These are phyloP conservation scores for Orbilia javanica DNA, from an alignment of 2,329 filamentous ascomycete genomes.

Conservation along the genomic window DNA sequence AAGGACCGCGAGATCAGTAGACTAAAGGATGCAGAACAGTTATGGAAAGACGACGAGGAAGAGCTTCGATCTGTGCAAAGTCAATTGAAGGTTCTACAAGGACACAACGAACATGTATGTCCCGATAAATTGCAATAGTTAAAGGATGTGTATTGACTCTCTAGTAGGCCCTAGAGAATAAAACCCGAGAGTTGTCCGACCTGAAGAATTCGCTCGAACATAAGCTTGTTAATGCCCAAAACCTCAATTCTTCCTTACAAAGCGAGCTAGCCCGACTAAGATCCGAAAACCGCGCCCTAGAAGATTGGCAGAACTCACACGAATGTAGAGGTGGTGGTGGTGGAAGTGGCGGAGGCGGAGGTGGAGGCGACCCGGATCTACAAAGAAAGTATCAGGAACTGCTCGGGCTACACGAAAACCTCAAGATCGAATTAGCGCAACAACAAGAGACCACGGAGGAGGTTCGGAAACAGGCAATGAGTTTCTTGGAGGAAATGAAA, in stretches of 20 bases:
- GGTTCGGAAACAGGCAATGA: constrained; percentile 83
- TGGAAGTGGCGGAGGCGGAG: background rate
- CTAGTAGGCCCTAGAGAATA: constrained; percentile 43
- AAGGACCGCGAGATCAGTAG: constrained; percentile 78
- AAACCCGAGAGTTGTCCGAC: constrained; percentile 73
- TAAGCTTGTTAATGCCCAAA: constrained; percentile 80
- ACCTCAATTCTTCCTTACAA: constrained; percentile 82
- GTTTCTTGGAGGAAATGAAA: constrained; percentile 90
- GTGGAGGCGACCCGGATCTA: constrained; percentile 69
- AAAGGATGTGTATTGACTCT: constrained; percentile 4
- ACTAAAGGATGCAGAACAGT: constrained; percentile 72
- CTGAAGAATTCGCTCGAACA: constrained; percentile 76
- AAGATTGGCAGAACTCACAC: constrained; percentile 65
- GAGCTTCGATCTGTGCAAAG: constrained; percentile 64
- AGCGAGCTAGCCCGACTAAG: constrained; percentile 81
- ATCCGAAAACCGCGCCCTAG: constrained; percentile 75
- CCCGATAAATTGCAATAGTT: background rate
- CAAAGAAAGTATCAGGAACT: constrained; percentile 72
- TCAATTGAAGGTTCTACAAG: constrained; percentile 31
- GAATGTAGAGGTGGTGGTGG: constrained; percentile 38
- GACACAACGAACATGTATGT: constrained; percentile 47
- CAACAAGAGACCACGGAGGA: constrained; percentile 84
- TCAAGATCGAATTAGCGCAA: constrained; percentile 75
- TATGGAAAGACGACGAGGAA: constrained; percentile 64
- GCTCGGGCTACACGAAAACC: constrained; percentile 75